Conservation (phyloP, 495 filamentous ascomycete genomes). For the Penicillium soppii region DNA sequence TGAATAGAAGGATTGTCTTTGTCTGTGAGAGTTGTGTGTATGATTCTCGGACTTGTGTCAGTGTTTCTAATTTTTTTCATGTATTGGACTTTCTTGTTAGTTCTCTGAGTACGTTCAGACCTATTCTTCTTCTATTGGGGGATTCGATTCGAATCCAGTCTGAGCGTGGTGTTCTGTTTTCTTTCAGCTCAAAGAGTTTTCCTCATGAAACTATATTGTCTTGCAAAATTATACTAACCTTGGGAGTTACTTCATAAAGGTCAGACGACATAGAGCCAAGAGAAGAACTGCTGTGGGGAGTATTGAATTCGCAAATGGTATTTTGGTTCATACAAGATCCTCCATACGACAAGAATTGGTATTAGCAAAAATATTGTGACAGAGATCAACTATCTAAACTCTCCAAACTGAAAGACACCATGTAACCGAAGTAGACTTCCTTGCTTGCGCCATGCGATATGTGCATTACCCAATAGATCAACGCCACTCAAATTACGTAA, state of each 20-base stretch:
- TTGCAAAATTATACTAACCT: neutral
- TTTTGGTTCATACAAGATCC: neutral
- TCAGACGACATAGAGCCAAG: too few species aligned
- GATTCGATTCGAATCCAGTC: constrained; percentile 5
- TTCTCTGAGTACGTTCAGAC: constrained; percentile 11
- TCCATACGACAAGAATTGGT: neutral
- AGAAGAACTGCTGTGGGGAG: too few species aligned
- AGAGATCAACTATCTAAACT: neutral
- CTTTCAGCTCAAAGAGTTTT: neutral
- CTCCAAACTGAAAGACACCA: neutral
- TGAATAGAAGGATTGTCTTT: neutral
- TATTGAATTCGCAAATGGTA: neutral
- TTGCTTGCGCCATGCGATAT: constrained; percentile 19
- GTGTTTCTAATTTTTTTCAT: neutral
- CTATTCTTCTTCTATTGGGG: constrained; percentile 8
- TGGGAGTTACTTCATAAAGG: too few species aligned
- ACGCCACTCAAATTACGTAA: neutral
- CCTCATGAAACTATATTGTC: neutral
- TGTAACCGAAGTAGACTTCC: neutral
- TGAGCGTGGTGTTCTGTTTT: constrained; percentile 14
- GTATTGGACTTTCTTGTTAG: constrained; percentile 2
- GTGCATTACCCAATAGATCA: neutral
- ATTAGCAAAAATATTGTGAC: neutral
- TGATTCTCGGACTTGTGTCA: constrained; percentile 7
- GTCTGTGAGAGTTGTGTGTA: neutral